Evolutionary conservation across 306 rosid species (phyloP), one percentile per base, ranked within the genome.

Genomic region (Ormosia semicastrata): DNA sequence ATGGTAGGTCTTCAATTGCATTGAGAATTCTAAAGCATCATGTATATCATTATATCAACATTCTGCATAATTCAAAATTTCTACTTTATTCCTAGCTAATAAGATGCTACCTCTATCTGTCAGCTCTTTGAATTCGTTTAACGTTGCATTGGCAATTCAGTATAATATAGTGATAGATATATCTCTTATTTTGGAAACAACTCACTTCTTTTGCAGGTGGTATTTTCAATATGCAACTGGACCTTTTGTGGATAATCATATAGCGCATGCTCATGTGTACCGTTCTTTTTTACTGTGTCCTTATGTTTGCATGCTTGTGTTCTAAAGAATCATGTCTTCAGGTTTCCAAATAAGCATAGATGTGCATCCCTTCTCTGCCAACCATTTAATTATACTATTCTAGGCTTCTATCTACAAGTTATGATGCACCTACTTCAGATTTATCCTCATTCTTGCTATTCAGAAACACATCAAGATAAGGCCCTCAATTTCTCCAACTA

Each of bases 1-100:
- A 95, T 95, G 98, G 98, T 94, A 83, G 68, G 93, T 85, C 33
- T 32, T 3, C 43, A 10, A 43, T 73, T 67, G 44, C 18, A 32
- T 32, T 47, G 68, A 41, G 47, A 62, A 46, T 72, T 83, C 53
- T 53, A 11, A 60, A 33, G 37, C 68, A 10, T 53, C 54, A 49
- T 49, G 17, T 49, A 49, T 12, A 69, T 34, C 30, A 41, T 39
- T 8, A 57, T 72, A 37, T 76, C 24, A 71, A 14, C 58, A 65
- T 29, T 46, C 29, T 34, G 54, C 17, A 6, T 32, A 30, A 52
- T 60, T 79, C 60, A 66, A 36, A 71, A 11, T 10, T 79, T 58
- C 8, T 69, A 13, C 59, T 66, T 40, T 18, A 44, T 59, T 82
- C 59, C 43, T 24, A 10, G 41, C 15, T 17, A 66, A 37, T 57